Conservation (phyloP, 441 rosid genomes). For the Cnidoscolus chayamansa region DNA sequence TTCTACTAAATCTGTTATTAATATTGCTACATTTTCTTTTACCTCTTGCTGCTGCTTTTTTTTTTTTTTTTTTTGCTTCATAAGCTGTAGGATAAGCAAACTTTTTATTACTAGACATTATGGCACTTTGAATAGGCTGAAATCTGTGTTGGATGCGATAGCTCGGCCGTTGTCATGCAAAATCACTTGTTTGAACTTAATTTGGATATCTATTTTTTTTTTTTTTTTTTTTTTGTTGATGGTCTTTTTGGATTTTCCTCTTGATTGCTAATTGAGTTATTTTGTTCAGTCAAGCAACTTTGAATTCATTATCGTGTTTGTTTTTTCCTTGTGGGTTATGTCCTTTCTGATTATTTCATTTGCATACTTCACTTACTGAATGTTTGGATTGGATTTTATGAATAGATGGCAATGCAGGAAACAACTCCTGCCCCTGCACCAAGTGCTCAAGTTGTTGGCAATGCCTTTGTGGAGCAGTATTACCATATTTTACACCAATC, state of each 20-base stretch:
- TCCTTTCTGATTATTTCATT: neutral
- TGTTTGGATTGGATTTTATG: slow-evolving; percentile 3
- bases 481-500: slow-evolving; percentile 80
- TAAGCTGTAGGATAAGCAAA: neutral
- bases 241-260: neutral
- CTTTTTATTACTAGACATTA: neutral
- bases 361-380: neutral
- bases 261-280: neutral
- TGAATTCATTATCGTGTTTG: neutral
- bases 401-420: slow-evolving; percentile 64
- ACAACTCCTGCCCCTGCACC: slow-evolving; percentile 48
- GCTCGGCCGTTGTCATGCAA: neutral
- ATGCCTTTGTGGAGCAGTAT: slow-evolving; percentile 88
- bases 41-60: neutral
- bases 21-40: neutral
- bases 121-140: neutral
- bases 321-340: neutral
- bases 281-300: neutral
- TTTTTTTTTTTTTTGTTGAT: neutral
- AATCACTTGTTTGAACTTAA: neutral
- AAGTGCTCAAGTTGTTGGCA: slow-evolving; percentile 77
- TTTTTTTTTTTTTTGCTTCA: neutral
- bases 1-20: neutral
- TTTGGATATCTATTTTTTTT: neutral
- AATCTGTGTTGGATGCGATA: neutral